These are phyloP conservation scores for Chrysoporthe cubensis DNA, from an alignment of 2,329 filamentous ascomycete genomes.

Conservation along the genomic window DNA sequence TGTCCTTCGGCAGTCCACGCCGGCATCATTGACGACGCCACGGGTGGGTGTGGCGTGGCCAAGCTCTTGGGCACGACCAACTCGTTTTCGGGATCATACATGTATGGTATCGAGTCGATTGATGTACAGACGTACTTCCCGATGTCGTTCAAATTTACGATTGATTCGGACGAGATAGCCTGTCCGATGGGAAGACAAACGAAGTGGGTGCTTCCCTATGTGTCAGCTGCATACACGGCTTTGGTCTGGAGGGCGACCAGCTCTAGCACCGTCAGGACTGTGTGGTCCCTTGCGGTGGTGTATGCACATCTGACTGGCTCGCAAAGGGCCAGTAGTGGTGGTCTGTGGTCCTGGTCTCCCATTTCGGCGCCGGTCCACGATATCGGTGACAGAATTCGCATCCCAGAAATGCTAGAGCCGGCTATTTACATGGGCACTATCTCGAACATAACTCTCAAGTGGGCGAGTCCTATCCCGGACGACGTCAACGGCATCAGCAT, in stretches of 20 bases:
- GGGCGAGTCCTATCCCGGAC: slow-evolving; percentile 50
- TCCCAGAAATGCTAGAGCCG: slow-evolving; percentile 24
- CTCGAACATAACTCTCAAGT: slow-evolving; percentile 84
- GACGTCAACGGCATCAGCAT: slow-evolving; percentile 77
- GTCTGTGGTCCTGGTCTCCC: not conserved
- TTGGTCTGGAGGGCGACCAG: slow-evolving; percentile 82
- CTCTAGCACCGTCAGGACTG: slow-evolving; percentile 55
- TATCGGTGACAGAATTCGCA: not conserved
- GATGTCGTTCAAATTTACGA: slow-evolving; percentile 74
- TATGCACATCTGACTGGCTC: slow-evolving; percentile 2
- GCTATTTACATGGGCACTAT: slow-evolving; percentile 67
- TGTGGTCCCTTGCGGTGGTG: slow-evolving; percentile 12
- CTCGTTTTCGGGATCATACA: slow-evolving; percentile 65
- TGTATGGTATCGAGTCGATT: slow-evolving; percentile 75
- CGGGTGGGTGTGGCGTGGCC: slow-evolving; percentile 75
- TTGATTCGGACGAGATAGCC: slow-evolving; percentile 47
- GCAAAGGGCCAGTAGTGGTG: not conserved
- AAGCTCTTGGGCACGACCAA: slow-evolving; percentile 70
- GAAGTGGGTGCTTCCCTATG: slow-evolving; percentile 81
- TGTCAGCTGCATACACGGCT: slow-evolving; percentile 79
- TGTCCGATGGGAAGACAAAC: slow-evolving; percentile 74
- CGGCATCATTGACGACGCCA: slow-evolving; percentile 66
- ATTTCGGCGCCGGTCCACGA: not conserved
- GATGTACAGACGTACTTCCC: slow-evolving; percentile 89
- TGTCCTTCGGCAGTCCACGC: slow-evolving; percentile 77